Evolutionary conservation across 331 rosid species (phyloP), one percentile per base, ranked within the genome.

Genomic region (Malus hybrid): DNA sequence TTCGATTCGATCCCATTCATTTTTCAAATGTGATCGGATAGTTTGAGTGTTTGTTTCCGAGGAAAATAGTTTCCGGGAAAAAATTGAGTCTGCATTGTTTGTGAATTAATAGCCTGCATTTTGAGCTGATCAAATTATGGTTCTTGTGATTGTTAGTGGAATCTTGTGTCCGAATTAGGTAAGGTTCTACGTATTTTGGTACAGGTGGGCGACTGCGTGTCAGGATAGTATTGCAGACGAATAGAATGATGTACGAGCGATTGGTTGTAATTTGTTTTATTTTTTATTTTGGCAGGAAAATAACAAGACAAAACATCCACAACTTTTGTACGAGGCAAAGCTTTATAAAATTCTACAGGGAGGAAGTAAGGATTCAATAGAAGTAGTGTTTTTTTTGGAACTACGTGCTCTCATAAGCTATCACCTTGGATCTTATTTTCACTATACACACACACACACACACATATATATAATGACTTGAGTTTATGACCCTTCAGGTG

Each of bases 281-380:
- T 24, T 28, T 28, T 28, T 28, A 39, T 39, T 46, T 11, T 36
- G 59, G 59, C 74, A 90, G 96, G 96, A 90, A 63, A 86, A 64
- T 85, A 85, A 76, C 83, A 90, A 74, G 79, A 84, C 92, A 32
- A 87, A 79, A 70, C 96, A 87, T 81, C 89, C 90, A 0, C 96
- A 90, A 70, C 85, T 90, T 10, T 77, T 88, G 77, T 86, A 83
- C 22, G 96, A 90, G 78, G 90, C 96, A 59, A 90, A 87, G 86
- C 70, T 87, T 75, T 90, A 90, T 28, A 81, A 73, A 55, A 28
- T 74, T 65, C 76, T 90, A 73, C 89, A 88, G 79, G 96, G 96
- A 84, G 96, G 83, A 79, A 83, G 96, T 90, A 62, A 86, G 70
- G 70, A 19, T 66, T n/a, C 18, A 36, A 66, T 66, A 66, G 46